Evolutionary conservation across 2,329 filamentous ascomycete genomes (phyloP).

Genomic region (Fusarium denticulatum): DNA sequence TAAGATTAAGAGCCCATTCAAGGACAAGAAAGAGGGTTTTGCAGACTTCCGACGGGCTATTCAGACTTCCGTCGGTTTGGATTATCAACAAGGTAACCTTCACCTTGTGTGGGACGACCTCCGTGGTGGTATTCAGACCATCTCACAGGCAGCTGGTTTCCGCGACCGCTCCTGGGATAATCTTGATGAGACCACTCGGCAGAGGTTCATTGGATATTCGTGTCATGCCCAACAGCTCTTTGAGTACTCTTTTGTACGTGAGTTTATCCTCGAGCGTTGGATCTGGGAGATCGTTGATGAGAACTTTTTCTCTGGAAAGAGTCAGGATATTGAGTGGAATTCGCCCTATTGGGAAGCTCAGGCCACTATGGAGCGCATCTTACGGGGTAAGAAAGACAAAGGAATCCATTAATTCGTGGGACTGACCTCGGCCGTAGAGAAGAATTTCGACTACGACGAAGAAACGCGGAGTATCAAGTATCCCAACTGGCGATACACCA

Average conservation of each 20-base stretch:
- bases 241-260: neutral
- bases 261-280: neutral
- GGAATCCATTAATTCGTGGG: fast-evolving
- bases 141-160: neutral
- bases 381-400: neutral
- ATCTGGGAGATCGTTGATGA: neutral
- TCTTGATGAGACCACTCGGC: neutral
- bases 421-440: neutral
- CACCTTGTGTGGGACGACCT: no score
- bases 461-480: fast-evolving
- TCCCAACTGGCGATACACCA: neutral
- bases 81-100: no score
- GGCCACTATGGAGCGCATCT: neutral
- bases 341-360: neutral
- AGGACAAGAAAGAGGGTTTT: no score
- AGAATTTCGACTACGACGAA: fast-evolving
- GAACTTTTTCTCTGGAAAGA: neutral
- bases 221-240: neutral
- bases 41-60: no score
- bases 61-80: no score
- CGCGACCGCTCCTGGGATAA: neutral
- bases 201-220: neutral
- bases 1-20: no score
- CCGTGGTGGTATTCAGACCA: no score
- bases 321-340: neutral